These are phyloP conservation scores for Prosopis cineraria DNA, from an alignment of 306 rosid genomes.

Conservation along the genomic window DNA sequence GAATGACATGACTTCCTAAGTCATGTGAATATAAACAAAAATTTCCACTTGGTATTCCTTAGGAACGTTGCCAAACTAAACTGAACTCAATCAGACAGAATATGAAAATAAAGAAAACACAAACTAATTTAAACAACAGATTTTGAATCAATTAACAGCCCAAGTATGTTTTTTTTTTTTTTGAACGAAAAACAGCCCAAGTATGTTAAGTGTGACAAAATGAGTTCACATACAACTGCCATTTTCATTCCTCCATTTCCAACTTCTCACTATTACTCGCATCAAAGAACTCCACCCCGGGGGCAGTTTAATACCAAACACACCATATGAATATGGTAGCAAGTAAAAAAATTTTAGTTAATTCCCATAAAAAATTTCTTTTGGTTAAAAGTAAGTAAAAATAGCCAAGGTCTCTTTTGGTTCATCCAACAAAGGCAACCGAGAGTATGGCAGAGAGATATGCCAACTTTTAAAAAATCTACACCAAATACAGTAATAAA, in stretches of 20 bases:
- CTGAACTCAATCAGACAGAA: background rate
- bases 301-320: too few relatives aligned
- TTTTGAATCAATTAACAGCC: background rate
- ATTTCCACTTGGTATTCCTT: background rate
- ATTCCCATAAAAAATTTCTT: background rate
- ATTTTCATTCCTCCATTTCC: conserved; percentile 15
- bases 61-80: conserved; percentile 8
- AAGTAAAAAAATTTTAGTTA: too few relatives aligned
- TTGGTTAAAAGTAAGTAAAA: background rate
- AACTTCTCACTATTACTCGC: background rate
- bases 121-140: conserved; percentile 4
- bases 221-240: conserved; percentile 10
- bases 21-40: conserved; percentile 12
- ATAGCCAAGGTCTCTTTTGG: conserved; percentile 1
- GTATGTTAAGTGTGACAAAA: background rate
- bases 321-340: too few relatives aligned
- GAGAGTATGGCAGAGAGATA: background rate
- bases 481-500: background rate
- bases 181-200: too few relatives aligned
- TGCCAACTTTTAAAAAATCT: background rate
- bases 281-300: too few relatives aligned
- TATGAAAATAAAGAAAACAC: conserved; percentile 1
- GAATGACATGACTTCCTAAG: conserved; percentile 9
- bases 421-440: conserved; percentile 1
- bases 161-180: too few relatives aligned